phyloP scores from a whole-genome alignment of 495 filamentous ascomycete genomes.

The Rostrohypoxylon terebratum region DNA sequence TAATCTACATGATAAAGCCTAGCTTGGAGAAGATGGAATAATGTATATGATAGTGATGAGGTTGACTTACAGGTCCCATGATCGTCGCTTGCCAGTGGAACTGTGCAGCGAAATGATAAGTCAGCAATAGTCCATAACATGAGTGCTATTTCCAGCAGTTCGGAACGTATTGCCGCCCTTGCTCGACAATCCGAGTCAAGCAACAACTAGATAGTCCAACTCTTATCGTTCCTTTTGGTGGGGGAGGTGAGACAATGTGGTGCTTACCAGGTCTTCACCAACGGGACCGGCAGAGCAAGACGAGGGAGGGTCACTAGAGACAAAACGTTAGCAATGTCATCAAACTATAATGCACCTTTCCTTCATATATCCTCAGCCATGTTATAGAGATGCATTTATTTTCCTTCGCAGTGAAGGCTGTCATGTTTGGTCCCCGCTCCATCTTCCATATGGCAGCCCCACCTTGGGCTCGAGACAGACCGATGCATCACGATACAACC shows the following conservation, averaged over 20 bases:
- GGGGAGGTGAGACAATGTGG: conserved; percentile 33
- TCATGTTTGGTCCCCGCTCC: conserved; percentile 48
- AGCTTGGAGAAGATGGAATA: neutral
- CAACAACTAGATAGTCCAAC: conserved; percentile 14
- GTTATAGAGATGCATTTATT: neutral
- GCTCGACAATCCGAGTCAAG: conserved; percentile 24
- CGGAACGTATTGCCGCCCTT: neutral
- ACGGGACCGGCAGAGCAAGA: conserved; percentile 97
- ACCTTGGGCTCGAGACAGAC: conserved; percentile 47
- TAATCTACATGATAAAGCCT: neutral
- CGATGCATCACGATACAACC: conserved; percentile 30
- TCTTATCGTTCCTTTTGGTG: conserved; percentile 36
- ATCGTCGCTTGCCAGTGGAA: conserved; percentile 99
- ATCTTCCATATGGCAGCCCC: conserved; percentile 45
- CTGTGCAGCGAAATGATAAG: conserved; percentile 59
- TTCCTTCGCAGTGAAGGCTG: conserved; percentile 23
- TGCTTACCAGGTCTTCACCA: conserved; percentile 95
- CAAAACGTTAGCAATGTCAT: conserved; percentile 55
- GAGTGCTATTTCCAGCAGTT: neutral
- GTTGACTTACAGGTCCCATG: conserved; percentile 95
- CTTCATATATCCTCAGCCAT: neutral
- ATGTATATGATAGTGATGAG: neutral
- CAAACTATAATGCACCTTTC: conserved; percentile 2
- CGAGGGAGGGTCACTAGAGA: conserved; percentile 89
- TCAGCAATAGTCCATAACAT: conserved; percentile 50